These are phyloP conservation scores for Neurospora intermedia DNA, from an alignment of 495 filamentous ascomycete genomes.

Conservation along the genomic window DNA sequence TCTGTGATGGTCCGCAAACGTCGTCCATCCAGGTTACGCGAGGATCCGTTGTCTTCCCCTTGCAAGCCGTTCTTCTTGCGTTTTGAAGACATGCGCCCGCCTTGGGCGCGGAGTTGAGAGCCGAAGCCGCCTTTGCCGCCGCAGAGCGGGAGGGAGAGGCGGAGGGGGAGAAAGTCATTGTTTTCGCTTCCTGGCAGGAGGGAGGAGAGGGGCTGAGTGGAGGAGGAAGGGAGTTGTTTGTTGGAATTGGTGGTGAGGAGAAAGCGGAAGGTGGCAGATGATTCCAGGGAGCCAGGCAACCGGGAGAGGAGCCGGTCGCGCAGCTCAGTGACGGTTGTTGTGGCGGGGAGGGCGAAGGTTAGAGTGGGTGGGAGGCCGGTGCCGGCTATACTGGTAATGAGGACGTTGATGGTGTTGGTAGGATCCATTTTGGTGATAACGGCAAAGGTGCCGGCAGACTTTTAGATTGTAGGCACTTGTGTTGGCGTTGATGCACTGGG, in stretches of 20 bases:
- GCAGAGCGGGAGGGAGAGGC: slow-evolving; percentile 60
- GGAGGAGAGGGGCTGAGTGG: slow-evolving; percentile 38
- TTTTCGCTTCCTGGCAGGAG: slow-evolving; percentile 32
- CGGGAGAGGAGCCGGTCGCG: slow-evolving; percentile 48
- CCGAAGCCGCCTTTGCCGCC: slow-evolving; percentile 98
- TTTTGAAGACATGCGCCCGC: slow-evolving; percentile 92
- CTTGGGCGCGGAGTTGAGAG: slow-evolving; percentile 89
- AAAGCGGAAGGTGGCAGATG: slow-evolving; percentile 36
- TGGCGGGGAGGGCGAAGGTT: slow-evolving; percentile 54
- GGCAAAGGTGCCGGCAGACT: neutral
- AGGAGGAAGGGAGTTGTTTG: slow-evolving; percentile 47
- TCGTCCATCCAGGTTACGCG: slow-evolving; percentile 85
- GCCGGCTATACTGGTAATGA: slow-evolving; percentile 74
- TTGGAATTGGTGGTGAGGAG: slow-evolving; percentile 76
- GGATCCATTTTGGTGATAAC: neutral
- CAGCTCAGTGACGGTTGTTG: slow-evolving; percentile 57
- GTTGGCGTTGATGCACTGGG: neutral
- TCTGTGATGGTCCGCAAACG: slow-evolving; percentile 85
- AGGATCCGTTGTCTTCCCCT: slow-evolving; percentile 77
- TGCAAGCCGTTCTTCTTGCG: slow-evolving; percentile 61
- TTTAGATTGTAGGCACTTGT: neutral
- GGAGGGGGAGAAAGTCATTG: slow-evolving; percentile 64
- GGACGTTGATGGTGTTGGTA: slow-evolving; percentile 56
- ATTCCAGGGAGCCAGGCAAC: slow-evolving; percentile 40
- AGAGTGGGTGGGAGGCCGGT: slow-evolving; percentile 70